These are phyloP conservation scores for Vickermania spadyakhi DNA, from an alignment of 208 protist species.

Conservation along the genomic window DNA sequence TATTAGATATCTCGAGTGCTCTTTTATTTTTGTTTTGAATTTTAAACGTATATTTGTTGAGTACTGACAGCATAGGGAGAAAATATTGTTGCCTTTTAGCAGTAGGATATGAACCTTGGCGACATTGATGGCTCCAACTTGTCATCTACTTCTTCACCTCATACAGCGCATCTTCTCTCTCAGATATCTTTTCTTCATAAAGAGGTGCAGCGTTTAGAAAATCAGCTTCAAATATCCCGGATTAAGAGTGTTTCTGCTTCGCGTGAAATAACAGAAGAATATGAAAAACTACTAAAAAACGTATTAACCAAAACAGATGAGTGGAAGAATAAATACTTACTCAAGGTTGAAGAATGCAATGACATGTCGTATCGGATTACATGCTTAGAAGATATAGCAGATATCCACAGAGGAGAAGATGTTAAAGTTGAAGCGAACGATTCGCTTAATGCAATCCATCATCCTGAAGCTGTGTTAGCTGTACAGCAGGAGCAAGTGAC, in stretches of 20 bases:
- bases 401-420: conserved; percentile 14
- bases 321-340: neutral
- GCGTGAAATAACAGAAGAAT: conserved; percentile 10
- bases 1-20: neutral
- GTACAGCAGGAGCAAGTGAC: neutral
- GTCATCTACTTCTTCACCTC: neutral
- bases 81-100: neutral
- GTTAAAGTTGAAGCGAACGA: conserved; percentile 1
- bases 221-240: conserved; percentile 28
- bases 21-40: neutral
- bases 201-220: conserved; percentile 70
- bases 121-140: neutral
- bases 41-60: neutral
- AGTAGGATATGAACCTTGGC: too few relatives aligned
- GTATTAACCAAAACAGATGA: conserved; percentile 35
- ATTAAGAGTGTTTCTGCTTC: conserved; percentile 23
- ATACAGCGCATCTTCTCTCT: conserved; percentile 26
- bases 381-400: too few relatives aligned
- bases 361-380: conserved; percentile 54
- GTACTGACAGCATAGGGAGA: too few relatives aligned
- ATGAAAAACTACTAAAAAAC: conserved; percentile 14
- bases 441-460: neutral
- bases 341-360: neutral
- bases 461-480: neutral
- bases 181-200: conserved; percentile 78